Conservation (phyloP, 176 grass and related monocot genomes). For the Ensete glaucum region DNA sequence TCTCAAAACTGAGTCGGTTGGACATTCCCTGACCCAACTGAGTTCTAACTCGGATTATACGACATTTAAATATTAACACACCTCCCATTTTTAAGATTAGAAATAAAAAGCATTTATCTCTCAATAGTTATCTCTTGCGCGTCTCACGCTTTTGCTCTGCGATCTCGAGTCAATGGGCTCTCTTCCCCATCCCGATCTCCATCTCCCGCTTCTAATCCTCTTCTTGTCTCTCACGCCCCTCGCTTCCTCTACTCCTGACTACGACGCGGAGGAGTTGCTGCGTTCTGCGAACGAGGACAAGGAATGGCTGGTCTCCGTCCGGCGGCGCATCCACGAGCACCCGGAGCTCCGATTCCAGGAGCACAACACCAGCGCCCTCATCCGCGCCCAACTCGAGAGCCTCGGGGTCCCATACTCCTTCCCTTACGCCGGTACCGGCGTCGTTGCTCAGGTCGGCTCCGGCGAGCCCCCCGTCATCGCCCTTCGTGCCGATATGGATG, state of each 20-base stretch:
- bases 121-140: too few species aligned
- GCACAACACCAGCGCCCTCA: slow-evolving; percentile 60
- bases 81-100: too few species aligned
- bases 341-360: slow-evolving; percentile 85
- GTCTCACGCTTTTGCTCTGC: too few species aligned
- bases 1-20: too few species aligned
- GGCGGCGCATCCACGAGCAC: slow-evolving; percentile 70
- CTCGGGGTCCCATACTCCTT: slow-evolving; percentile 43
- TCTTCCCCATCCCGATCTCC: not conserved
- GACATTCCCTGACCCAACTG: too few species aligned
- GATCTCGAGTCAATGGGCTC: not conserved
- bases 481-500: slow-evolving; percentile 93
- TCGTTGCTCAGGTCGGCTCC: slow-evolving; percentile 68
- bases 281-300: slow-evolving; percentile 36
- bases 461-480: slow-evolving; percentile 56
- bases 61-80: too few species aligned
- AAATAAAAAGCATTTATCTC: too few species aligned
- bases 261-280: slow-evolving; percentile 53
- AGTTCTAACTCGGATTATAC: too few species aligned
- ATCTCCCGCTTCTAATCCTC: not conserved
- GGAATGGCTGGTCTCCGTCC: slow-evolving; percentile 57
- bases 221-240: not conserved
- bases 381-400: slow-evolving; percentile 58
- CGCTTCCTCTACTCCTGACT: not conserved
- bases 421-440: slow-evolving; percentile 50